Evolutionary conservation across 306 rosid species (phyloP).

Genomic region (Corylus americana): DNA sequence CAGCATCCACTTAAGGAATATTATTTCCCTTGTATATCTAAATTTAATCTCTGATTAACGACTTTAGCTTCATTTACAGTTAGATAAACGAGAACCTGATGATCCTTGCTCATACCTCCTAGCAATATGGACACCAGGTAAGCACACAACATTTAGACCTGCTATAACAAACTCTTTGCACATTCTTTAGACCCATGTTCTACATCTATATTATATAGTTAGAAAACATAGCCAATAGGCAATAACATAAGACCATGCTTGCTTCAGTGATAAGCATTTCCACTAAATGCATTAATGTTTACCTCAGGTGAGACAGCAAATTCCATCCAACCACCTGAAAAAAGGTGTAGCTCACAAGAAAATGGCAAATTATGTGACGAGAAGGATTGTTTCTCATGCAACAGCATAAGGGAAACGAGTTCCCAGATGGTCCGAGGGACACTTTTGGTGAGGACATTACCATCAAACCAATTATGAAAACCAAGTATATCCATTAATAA

Average conservation of each 20-base stretch:
- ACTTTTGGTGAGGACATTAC: conserved; percentile 61
- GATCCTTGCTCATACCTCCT: conserved; percentile 93
- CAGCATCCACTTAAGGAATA: conserved; percentile 15
- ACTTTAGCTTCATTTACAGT: conserved; percentile 47
- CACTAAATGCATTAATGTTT: conserved; percentile 29
- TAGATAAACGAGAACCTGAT: conserved; percentile 85
- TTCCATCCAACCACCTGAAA: conserved; percentile 79
- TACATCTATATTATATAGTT: conserved; percentile 13
- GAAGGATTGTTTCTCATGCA: conserved; percentile 84
- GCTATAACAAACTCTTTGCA: conserved; percentile 17
- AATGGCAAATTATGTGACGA: conserved; percentile 63
- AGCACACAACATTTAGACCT: conserved; percentile 15
- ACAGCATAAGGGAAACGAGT: conserved; percentile 73
- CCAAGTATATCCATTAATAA: conserved; percentile 7
- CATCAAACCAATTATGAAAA: conserved; percentile 20
- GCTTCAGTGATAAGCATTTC: conserved; percentile 15
- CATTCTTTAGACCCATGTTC: conserved; percentile 15
- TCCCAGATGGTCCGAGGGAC: conserved; percentile 86
- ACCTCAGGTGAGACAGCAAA: conserved; percentile 88
- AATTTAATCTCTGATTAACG: conserved; percentile 18
- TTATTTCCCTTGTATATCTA: conserved; percentile 10
- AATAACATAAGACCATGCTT: neutral
- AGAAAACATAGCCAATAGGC: conserved; percentile 13
- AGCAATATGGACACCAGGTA: conserved; percentile 99
- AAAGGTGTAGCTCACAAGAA: conserved; percentile 64